A percentile compares a stretch with the other conserved stretches of the same genome.
phyloP scores from a whole-genome alignment of 2,329 filamentous ascomycete species.

The Pezicula neosporulosa region DNA sequence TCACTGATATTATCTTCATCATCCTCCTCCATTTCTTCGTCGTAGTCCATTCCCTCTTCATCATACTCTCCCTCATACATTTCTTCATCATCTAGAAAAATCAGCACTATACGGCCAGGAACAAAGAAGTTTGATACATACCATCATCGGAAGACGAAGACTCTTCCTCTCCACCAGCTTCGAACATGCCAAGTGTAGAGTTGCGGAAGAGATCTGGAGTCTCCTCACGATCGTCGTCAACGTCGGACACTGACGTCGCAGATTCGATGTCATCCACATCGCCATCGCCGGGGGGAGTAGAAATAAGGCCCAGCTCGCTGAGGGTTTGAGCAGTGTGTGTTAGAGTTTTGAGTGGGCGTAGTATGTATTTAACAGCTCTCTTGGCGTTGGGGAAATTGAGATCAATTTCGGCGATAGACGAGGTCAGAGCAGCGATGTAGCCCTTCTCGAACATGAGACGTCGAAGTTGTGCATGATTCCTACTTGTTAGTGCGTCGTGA shows the following conservation, averaged over 20 bases:
- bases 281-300: slow-evolving; percentile 60
- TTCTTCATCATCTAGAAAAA: slow-evolving; percentile 70
- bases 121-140: slow-evolving; percentile 23
- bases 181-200: slow-evolving; percentile 91
- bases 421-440: slow-evolving; percentile 82
- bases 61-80: slow-evolving; percentile 91
- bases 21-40: slow-evolving; percentile 74
- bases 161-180: slow-evolving; percentile 76
- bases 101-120: slow-evolving; percentile 18
- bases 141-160: slow-evolving; percentile 70
- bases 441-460: slow-evolving; percentile 99
- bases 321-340: slow-evolving; percentile 84
- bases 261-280: slow-evolving; percentile 87
- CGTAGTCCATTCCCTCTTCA: slow-evolving; percentile 83
- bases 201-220: slow-evolving; percentile 97
- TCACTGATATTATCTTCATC: slow-evolving; percentile 88
- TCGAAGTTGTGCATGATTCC: slow-evolving; percentile 78
- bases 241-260: slow-evolving; percentile 82
- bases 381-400: slow-evolving; percentile 92
- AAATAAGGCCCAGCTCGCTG: slow-evolving; percentile 67
- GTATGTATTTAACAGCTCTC: slow-evolving; percentile 92
- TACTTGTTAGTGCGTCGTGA: slow-evolving; percentile 32
- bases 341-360: slow-evolving; percentile 82
- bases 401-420: slow-evolving; percentile 92
- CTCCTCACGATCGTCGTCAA: slow-evolving; percentile 84